Base-by-base conservation (phyloP, 139 green algal genomes). In the Chlorella sp. region DNA sequence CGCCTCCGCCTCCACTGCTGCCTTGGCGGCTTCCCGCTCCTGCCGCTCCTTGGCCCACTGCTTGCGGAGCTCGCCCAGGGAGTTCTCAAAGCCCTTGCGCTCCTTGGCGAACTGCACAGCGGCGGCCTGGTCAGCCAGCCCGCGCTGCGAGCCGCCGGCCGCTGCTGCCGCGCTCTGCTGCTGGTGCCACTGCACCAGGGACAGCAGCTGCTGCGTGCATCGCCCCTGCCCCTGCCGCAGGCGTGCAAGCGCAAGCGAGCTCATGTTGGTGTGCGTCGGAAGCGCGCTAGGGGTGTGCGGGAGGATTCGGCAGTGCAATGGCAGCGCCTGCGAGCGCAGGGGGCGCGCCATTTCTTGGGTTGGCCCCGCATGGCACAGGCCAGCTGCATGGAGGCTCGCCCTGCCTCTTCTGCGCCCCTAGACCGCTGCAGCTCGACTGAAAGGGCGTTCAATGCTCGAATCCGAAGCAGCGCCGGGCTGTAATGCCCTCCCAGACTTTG, bases 51-150 rank as follows among this genome's bases (percentile, higher is more conserved):
- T 26, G 3, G 76, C 76, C 76, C 76, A 82, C 60, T 82, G 76
- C 76, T 82, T 82, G 36, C 76, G 76, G 25, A 82, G 76, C 76
- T 82, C 60, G 2, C 60, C 56, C 36, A 82, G 38, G 9, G 25
- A 41, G 11, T 26, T 38, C 57, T 82, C 36, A 47, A 82, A 82
- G 30, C 57, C 60, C 76, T 82, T 82, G 76, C 76, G 76, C 76
- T 82, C 11, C 76, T 67, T 82, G 36, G 76, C 63, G 38, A 73
- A 82, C 26, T 56, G 16, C 76, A 73, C 60, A 11, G 56, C 76
- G 44, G 51, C 20, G 30, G 74, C 56, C 23, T 81, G 74, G 74
- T 69, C 74, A 5, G 74, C 74, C 25, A 81, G 34, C 20, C 26
- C 36, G 5, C 74, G 60, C 36, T 72, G 41, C 41, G 44, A 23